A percentile compares a stretch with the other conserved stretches of the same genome.
Evolutionary conservation across 2,329 filamentous ascomycete species (phyloP).

Genomic region (Ceratocystis huliohia): DNA sequence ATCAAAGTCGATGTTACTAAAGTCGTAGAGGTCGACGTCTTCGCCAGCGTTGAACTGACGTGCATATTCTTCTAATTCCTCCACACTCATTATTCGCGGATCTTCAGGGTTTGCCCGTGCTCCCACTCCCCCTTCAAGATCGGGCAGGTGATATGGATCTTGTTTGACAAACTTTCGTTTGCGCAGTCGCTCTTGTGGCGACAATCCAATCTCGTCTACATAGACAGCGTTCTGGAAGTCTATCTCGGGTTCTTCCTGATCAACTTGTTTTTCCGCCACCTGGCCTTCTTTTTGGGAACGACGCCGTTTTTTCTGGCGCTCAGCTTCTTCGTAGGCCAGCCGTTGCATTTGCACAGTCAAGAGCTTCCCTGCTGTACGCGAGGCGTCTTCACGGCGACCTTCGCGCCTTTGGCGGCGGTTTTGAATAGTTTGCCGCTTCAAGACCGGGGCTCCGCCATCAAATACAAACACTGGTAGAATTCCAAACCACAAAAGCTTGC

Average conservation of each 20-base stretch:
- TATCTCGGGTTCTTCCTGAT: conserved; percentile 46
- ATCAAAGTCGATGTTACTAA: conserved; percentile 97
- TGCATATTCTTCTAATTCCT: conserved; percentile 89
- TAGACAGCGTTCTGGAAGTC: conserved; percentile 64
- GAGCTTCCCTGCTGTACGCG: conserved; percentile 77
- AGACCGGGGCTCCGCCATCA: conserved; percentile 78
- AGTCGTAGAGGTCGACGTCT: conserved; percentile 85
- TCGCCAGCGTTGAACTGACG: conserved; percentile 83
- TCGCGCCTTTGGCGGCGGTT: conserved; percentile 68
- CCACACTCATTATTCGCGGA: conserved; percentile 88
- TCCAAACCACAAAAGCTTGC: conserved; percentile 92
- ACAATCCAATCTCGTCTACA: conserved; percentile 78
- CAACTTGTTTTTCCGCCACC: background rate
- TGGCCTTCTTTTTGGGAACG: conserved; percentile 34
- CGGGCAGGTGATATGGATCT: conserved; percentile 89
- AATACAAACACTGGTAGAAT: conserved; percentile 97
- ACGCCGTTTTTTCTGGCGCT: conserved; percentile 37
- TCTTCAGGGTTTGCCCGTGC: conserved; percentile 85
- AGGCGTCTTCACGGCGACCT: conserved; percentile 83
- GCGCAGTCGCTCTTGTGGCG: conserved; percentile 57
- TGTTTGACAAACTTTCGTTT: conserved; percentile 75
- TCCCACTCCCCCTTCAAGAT: conserved; percentile 64
- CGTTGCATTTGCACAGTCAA: conserved; percentile 91
- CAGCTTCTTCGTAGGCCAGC: conserved; percentile 70
- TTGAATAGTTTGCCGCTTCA: conserved; percentile 85